Base-by-base conservation (phyloP, 2,329 filamentous ascomycete species). In the Ascochyta lentis region DNA sequence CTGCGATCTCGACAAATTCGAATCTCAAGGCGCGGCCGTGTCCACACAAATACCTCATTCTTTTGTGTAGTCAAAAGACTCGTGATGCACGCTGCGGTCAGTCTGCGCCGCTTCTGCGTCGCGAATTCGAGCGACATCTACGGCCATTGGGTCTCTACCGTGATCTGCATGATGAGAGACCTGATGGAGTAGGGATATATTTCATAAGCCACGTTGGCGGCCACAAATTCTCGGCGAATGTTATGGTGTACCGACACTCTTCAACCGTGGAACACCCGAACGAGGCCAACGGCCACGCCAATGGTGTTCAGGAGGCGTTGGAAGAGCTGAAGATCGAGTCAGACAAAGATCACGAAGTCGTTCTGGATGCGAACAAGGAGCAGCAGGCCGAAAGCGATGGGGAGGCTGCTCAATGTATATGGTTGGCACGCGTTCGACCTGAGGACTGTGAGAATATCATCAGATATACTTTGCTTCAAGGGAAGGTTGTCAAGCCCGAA, bases 161-260 rank as follows among this genome's bases (percentile, higher is more conserved):
- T 27, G 94, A 98, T 72, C 78, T 95, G 42, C 87, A 96, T 71
- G 95, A 99, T 73, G 88, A 92, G 74, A 81, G 95, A 54, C 92
- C 93, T 0, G 94, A 94, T 10, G 95, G 95, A 12, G 94, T 97
- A 6, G 94, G 92, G 0, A 91, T 99, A 62, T 96, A 96, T 78
- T 98, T 97, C 73, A 96, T 98, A 71, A 94, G 88, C 64, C 95
- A 99, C 71, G 92, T 97, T 3, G 95, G 95, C 26, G 95, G 95
- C 0, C 95, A 99, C 80, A 97, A 97, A 79, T 98, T 96, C 78
- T 88, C 89, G 42, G 95, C 95, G 26, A 99, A 99, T 69, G 86
- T 98, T 66, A 90, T 99, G 80, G 82, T 99, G 1, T 98, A 99
- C 75, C 85, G 95, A 9, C 83, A 84, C 16, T 80, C 68, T 0